Evolutionary conservation across 495 filamentous ascomycete genomes (phyloP), one percentile per base, ranked within the genome.

Genomic region (Annulohypoxylon stygium): DNA sequence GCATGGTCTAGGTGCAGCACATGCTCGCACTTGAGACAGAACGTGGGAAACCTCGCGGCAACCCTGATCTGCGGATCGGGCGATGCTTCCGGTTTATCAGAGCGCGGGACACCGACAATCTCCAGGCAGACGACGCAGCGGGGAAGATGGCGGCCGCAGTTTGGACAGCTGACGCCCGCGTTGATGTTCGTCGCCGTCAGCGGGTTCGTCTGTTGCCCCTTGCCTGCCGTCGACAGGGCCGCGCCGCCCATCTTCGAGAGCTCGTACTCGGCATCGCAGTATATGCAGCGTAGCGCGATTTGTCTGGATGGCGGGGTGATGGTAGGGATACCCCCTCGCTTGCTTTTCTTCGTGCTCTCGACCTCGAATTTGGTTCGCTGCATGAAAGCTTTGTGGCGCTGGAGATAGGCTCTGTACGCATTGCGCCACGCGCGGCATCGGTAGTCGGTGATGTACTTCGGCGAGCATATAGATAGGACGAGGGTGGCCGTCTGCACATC

Each of bases 401-500:
- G 94, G 69, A 98, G 93, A 71, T 93, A 90, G 57, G 86, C 84
- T 37, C 94, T 87, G 81, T 98, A 98, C 23, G 88, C 90, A 69
- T 90, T 90, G 48, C 93, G 92, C 92, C 95, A 97, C 39, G 90
- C 85, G 4, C 87, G 85, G 70, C 93, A 93, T 70, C 92, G 90
- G 34, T 90, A 78, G 76, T 96, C 92, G 76, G 90, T 88, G 79
- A 97, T 88, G 80, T 95, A 97, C 9, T 90, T 88, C 0, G 97
- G 95, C 23, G 90, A 88, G 60, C 92, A 92, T 74, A 93, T 89
- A 54, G 93, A 91, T 76, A 96, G 89, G 53, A 95, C 90, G 0
- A 98, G 85, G 1, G 94, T 91, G 2, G 97, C 92, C 0, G 96
- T 97, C 80, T 98, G 96, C 3, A 95, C 86, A 78, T 99, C 96